These are phyloP conservation scores for Salix koriyanagi DNA, from an alignment of 345 rosid genomes.

Conservation along the genomic window DNA sequence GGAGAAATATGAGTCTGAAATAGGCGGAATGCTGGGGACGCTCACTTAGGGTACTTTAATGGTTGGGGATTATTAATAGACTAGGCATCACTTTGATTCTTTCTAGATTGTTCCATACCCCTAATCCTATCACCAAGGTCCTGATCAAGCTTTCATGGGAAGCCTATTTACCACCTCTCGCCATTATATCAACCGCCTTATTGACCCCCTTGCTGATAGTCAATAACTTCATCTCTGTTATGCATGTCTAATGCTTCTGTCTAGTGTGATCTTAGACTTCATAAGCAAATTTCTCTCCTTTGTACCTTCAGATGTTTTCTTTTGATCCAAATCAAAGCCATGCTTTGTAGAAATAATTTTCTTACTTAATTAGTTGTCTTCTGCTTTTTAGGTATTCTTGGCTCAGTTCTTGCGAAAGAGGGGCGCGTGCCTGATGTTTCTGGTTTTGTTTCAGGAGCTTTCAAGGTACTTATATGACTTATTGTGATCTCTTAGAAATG, in stretches of 20 bases:
- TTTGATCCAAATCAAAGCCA: background rate
- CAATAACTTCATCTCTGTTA: background rate
- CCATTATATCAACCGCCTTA: background rate
- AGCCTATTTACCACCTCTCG: background rate
- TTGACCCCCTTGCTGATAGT: background rate
- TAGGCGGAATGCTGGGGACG: background rate
- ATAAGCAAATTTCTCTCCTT: background rate
- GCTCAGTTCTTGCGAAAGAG: slow-evolving; percentile 81
- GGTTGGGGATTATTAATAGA: background rate
- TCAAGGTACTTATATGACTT: slow-evolving; percentile 52
- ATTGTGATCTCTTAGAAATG: slow-evolving; percentile 3
- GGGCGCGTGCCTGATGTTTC: slow-evolving; percentile 46
- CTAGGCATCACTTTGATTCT: background rate
- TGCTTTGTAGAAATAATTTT: background rate
- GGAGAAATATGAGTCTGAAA: background rate
- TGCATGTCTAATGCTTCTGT: background rate
- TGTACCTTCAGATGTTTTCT: background rate
- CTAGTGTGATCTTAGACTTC: background rate
- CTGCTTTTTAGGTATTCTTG: slow-evolving; percentile 57
- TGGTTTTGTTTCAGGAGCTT: slow-evolving; percentile 59
- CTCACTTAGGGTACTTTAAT: background rate
- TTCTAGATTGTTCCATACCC: background rate
- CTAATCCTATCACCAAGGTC: background rate
- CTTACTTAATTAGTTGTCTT: slow-evolving; percentile 3
- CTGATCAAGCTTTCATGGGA: background rate